Evolutionary conservation across 305 asterid species (phyloP).

Genomic region (Solanum hybrid): DNA sequence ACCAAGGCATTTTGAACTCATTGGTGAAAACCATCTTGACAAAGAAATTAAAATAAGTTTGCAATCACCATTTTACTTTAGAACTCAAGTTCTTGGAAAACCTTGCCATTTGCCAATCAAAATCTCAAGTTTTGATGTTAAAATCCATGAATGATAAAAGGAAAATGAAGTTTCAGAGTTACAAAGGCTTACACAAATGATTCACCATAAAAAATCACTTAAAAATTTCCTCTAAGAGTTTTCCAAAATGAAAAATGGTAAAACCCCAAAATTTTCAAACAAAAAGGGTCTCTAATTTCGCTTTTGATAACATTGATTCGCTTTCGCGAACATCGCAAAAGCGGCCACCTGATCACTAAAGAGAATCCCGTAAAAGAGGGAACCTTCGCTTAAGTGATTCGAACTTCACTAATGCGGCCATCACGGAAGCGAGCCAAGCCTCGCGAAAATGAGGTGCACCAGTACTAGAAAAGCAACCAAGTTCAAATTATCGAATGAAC

Average conservation of each 20-base stretch:
- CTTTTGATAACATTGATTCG: not conserved
- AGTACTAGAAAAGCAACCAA: not conserved
- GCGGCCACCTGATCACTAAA: not conserved
- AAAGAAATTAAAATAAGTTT: not conserved
- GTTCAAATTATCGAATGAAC: not conserved
- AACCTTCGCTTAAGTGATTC: not conserved
- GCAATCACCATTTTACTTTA: not conserved
- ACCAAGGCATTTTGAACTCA: not conserved
- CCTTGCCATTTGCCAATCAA: not conserved
- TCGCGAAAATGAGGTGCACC: not conserved
- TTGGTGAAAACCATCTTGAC: not conserved
- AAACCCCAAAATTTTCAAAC: not conserved
- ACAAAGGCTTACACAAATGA: not conserved
- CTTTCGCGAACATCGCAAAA: not conserved
- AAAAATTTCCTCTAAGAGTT: not conserved
- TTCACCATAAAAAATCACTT: not conserved
- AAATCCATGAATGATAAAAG: not conserved
- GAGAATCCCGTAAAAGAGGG: not conserved
- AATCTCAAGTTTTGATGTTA: not conserved
- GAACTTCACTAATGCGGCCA: not conserved
- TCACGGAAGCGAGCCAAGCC: not conserved
- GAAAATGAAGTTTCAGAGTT: not conserved
- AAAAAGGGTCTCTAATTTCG: not conserved
- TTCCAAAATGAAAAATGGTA: not conserved
- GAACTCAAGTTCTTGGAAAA: not conserved